phyloP scores from a whole-genome alignment of 1,139 yeast genomes.

The Diutina siamensis region DNA sequence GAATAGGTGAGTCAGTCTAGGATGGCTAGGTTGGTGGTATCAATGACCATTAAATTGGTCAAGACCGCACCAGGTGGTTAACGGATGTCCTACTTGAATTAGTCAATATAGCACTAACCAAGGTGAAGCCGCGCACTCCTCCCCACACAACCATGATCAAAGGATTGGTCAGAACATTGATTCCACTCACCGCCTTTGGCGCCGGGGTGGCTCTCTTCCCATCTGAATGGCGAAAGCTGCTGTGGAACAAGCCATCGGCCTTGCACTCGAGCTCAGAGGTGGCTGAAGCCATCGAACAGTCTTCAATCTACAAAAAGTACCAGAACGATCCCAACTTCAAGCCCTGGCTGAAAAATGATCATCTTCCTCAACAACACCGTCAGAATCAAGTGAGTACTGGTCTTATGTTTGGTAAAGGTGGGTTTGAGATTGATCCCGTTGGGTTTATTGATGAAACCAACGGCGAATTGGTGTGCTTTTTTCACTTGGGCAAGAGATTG shows the following conservation, averaged over 20 bases:
- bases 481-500: slow-evolving; percentile 58
- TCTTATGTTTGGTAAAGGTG: slow-evolving; percentile 46
- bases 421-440: slow-evolving; percentile 59
- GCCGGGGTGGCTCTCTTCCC: slow-evolving; percentile 37
- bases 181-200: slow-evolving; percentile 33
- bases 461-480: slow-evolving; percentile 46
- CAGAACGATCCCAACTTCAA: slow-evolving; percentile 16
- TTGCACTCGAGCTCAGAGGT: slow-evolving; percentile 22
- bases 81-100: neutral
- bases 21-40: neutral
- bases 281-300: slow-evolving; percentile 19
- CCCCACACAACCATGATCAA: no score
- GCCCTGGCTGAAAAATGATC: slow-evolving; percentile 23
- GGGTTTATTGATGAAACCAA: slow-evolving; percentile 35
- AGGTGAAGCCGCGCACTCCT: no score
- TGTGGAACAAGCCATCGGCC: slow-evolving; percentile 14
- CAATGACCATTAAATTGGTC: no score
- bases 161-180: slow-evolving; percentile 10
- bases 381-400: slow-evolving; percentile 58
- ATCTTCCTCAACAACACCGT: slow-evolving; percentile 52
- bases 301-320: slow-evolving; percentile 22
- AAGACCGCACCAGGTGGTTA: no score
- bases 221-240: slow-evolving; percentile 21
- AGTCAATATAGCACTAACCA: neutral
- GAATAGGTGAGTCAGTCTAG: no score